Conservation (phyloP, 306 rosid species). For the Pterocarpus santalinus region DNA sequence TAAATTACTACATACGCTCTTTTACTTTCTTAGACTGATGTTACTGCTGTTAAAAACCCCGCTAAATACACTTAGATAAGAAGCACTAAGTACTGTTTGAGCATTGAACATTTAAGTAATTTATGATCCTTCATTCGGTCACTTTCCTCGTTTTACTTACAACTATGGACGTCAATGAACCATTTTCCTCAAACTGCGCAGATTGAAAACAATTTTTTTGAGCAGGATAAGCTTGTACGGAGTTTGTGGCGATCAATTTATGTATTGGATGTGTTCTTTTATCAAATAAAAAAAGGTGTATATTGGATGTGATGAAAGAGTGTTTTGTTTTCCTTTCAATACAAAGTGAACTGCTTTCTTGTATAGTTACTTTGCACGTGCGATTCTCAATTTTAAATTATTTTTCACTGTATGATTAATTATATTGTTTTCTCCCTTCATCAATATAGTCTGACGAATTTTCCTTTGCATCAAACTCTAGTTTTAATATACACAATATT, state of each 20-base stretch:
- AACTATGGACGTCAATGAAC: background rate
- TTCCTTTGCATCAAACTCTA: background rate
- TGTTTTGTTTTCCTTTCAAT: background rate
- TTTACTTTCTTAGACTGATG: constrained; percentile 55
- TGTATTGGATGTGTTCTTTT: no score
- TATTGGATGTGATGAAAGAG: constrained; percentile 1
- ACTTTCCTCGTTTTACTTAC: constrained; percentile 30
- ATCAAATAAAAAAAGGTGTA: no score
- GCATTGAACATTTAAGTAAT: constrained; percentile 49
- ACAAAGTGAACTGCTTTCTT: background rate
- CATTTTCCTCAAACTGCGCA: background rate
- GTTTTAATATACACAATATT: background rate
- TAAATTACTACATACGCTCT: constrained; percentile 55
- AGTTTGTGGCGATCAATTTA: no score
- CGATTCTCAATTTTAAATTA: background rate
- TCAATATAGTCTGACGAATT: no score
- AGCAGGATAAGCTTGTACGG: background rate
- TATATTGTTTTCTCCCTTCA: background rate
- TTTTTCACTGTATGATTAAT: background rate
- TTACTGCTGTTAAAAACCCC: constrained; percentile 53
- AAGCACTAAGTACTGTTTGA: constrained; percentile 44
- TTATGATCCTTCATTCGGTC: constrained; percentile 52
- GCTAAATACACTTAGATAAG: constrained; percentile 53
- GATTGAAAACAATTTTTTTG: background rate
- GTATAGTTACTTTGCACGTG: background rate